Base-by-base conservation (phyloP, 306 rosid species). In the Boehmeria nivea region DNA sequence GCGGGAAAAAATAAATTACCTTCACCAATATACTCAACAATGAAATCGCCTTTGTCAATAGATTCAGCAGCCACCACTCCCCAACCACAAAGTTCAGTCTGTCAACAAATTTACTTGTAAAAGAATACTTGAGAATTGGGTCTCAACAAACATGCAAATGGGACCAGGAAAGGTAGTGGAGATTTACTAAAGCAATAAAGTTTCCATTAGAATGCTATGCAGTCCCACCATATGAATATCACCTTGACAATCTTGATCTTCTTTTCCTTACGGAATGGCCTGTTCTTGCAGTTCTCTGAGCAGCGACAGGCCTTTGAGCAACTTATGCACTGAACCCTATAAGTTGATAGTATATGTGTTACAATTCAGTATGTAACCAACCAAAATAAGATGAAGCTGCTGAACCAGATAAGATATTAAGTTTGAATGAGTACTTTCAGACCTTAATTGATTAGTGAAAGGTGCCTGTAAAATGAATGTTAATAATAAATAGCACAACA, bases 31-130 rank as follows among this genome's bases (percentile, higher is more conserved):
- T 90, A 90, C 80, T 90, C 98, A 48, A 90, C 67, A 59, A 90
- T 64, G 61, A 86, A 87, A 45, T 72, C 83, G 6, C 86, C 98
- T 72, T 84, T 80, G 53, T 72, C 61, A 21, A 90, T 67, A 20
- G 66, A 28, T 75, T 90, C 98, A 13, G 82, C 77, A 0, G 98
- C 90, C 79, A 76, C 95, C 43, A 83, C 98, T 74, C 98, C 98
- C 98, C 98, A 90, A 60, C 98, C 98, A 74, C 98, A 90, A 51
- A 70, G 78, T 70, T 72, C 80, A 15, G 97, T 90, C 98, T 90
- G 88, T 50, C 64, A 61, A 66, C 56, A 66, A 17, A 31, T 39
- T 11, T 37, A 25, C 37, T 27, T 1, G 6, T 9, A 8, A 26
- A 9, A 6, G 57, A 38, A 42, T 52, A 21, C 44, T 50, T 3